Evolutionary conservation across 768 basidiomycete genomes (phyloP).

Genomic region (Tulasnella sp.): DNA sequence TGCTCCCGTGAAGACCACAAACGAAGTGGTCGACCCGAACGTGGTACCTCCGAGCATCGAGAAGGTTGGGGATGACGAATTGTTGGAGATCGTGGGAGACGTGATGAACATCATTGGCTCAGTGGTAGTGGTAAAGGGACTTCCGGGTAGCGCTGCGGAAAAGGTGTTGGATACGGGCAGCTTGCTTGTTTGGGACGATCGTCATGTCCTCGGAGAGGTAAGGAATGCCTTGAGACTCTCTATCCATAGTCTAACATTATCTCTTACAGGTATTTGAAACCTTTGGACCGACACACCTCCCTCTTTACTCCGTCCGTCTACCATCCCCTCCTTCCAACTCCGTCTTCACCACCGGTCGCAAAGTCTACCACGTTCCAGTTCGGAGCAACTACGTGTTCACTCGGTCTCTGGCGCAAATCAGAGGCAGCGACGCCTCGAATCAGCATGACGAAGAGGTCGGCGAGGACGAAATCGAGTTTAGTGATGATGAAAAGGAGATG

Average conservation of each 20-base stretch:
- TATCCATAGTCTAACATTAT: conserved; percentile 6
- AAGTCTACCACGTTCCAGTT: conserved; percentile 75
- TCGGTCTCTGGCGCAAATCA: conserved; percentile 53
- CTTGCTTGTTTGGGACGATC: conserved; percentile 82
- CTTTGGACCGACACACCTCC: conserved; percentile 88
- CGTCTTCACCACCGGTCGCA: conserved; percentile 43
- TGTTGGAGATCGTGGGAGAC: conserved; percentile 71
- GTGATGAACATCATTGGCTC: conserved; percentile 69
- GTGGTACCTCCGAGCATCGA: conserved; percentile 53
- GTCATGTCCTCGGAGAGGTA: conserved; percentile 87
- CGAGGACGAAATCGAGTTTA: conserved; percentile 88
- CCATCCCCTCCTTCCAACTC: conserved; percentile 56
- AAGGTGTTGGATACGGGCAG: conserved; percentile 83
- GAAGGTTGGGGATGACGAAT: conserved; percentile 59
- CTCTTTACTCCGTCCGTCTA: conserved; percentile 85
- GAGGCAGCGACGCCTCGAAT: conserved; percentile 93
- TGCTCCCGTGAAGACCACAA: conserved; percentile 20
- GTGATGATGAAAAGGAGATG: conserved; percentile 89
- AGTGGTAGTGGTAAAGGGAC: conserved; percentile 68
- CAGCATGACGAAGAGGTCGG: conserved; percentile 90
- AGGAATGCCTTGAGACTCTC: conserved; percentile 36
- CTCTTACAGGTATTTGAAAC: conserved; percentile 78
- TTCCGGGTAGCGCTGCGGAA: conserved; percentile 47
- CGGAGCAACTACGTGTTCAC: conserved; percentile 84
- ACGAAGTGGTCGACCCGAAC: conserved; percentile 43